A percentile compares a stretch with the other conserved stretches of the same genome.
Evolutionary conservation across 345 rosid species (phyloP).

Genomic region (Laguncularia racemosa): DNA sequence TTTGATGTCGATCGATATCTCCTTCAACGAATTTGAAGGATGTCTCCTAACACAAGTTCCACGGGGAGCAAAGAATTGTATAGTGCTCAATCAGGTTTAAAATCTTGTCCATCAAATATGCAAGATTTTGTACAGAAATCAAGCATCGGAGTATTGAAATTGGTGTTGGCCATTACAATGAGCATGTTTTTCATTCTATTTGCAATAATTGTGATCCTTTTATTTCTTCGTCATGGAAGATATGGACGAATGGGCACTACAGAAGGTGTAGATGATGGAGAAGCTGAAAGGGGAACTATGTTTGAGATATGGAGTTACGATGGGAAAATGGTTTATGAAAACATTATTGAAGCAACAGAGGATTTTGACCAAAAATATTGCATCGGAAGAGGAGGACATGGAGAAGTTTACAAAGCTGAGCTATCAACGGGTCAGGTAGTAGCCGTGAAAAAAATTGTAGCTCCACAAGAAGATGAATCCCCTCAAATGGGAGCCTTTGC

Average conservation of each 20-base stretch:
- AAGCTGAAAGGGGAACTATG: conserved; percentile 1
- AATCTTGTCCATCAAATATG: too few relatives aligned
- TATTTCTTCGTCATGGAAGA: background rate
- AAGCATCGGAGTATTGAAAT: too few relatives aligned
- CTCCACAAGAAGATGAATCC: background rate
- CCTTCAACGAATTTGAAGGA: conserved; percentile 23
- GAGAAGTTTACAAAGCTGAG: conserved; percentile 20
- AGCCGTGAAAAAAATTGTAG: conserved; percentile 20
- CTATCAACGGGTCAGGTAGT: conserved; percentile 4
- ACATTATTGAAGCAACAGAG: conserved; percentile 11
- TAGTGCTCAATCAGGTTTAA: too few relatives aligned
- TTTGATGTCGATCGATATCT: conserved; percentile 15
- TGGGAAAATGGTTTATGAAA: conserved; percentile 11
- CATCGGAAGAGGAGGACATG: conserved; percentile 19
- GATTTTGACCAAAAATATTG: conserved; percentile 9
- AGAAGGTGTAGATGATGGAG: background rate
- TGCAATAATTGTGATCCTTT: too few relatives aligned
- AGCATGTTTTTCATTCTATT: too few relatives aligned
- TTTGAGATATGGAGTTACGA: background rate
- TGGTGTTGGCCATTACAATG: too few relatives aligned
- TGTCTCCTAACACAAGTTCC: conserved; percentile 19
- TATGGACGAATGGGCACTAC: background rate
- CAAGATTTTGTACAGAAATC: too few relatives aligned
- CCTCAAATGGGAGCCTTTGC: conserved; percentile 4
- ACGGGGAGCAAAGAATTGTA: conserved; percentile 18